Evolutionary conservation across 495 filamentous ascomycete genomes (phyloP).

Genomic region (Hypoxylon trugodes): DNA sequence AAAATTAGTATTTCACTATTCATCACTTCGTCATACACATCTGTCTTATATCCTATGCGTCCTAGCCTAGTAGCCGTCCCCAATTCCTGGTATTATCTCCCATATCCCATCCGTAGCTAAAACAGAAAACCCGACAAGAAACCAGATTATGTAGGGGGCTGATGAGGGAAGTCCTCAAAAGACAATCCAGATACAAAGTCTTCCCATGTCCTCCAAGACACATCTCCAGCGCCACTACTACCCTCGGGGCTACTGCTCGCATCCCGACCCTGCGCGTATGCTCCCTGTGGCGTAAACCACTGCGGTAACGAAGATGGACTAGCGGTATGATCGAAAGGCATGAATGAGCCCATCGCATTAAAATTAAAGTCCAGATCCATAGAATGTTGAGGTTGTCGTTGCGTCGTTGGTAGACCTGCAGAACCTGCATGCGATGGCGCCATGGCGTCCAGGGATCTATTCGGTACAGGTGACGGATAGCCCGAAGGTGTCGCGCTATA

Average conservation of each 20-base stretch:
- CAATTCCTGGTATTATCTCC: too few relatives aligned
- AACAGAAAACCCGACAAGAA: too few relatives aligned
- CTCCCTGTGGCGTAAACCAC: not conserved
- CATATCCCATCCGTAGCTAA: too few relatives aligned
- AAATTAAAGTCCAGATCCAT: not conserved
- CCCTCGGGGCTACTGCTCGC: not conserved
- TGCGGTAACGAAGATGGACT: not conserved
- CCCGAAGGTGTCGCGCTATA: not conserved
- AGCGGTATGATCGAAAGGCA: not conserved
- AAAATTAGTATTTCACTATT: too few relatives aligned
- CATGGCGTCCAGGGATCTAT: not conserved
- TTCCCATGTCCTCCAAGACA: slow-evolving; percentile 18
- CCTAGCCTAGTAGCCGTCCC: too few relatives aligned
- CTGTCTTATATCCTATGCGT: too few relatives aligned
- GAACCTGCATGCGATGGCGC: too few relatives aligned
- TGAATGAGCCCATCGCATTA: not conserved
- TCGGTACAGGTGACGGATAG: not conserved
- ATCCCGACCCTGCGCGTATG: not conserved
- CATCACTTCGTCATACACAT: too few relatives aligned
- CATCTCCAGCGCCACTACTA: not conserved
- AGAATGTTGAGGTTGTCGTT: not conserved
- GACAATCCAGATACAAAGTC: slow-evolving; percentile 11
- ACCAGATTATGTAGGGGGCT: not conserved
- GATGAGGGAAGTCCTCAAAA: not conserved
- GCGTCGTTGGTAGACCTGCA: not conserved